Base-by-base conservation (phyloP, 805 yeast genomes). In the Lachancea mirantina region DNA sequence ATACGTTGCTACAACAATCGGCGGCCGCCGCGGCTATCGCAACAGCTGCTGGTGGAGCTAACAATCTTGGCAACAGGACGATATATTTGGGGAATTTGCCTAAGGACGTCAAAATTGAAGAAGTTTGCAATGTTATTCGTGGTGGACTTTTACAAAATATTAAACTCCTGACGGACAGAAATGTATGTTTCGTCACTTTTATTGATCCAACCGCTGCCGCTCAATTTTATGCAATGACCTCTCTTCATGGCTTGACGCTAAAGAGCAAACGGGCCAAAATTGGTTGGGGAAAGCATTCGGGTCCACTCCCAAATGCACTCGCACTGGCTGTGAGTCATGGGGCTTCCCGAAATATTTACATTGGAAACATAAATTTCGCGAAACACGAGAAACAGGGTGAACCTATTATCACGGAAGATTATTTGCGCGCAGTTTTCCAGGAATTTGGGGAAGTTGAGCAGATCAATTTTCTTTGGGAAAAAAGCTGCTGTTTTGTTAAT, bases 11-110 rank as follows among this genome's bases (percentile, higher is more conserved):
- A 23, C 94, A 85, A 59, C 96, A 92, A 61, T 78, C 94, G 10
- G 94, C 94, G 23, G 96, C 96, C 1, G 96, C 97, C 5, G 95
- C 95, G n/a, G 89, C 94, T 22, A 88, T 89, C 49, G 95, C 96
- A 1, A 81, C 94, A 0, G 76, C 88, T 33, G 94, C 95, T 2
- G 96, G 96, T 9, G 96, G 96, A 15, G 84, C 89, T 16, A 76
- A 77, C 37, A 89, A 89, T 54, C 67, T 87, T 44, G 97, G 97
- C 27, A 89, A 89, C 55, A 70, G 98, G 57, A 88, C 96, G 0
- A 88, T 89, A 23, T 89, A 87, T 54, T 65, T 89, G 43, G 96
- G 96, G 17, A 83, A 81, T 50, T 68, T 92, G 42, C 96, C 89
- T 44, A 87, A 83, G 34, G 94, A 82, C 39, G 78, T 92, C 8